Conservation (phyloP, 768 basidiomycete genomes). For the Lactarius trivialis region DNA sequence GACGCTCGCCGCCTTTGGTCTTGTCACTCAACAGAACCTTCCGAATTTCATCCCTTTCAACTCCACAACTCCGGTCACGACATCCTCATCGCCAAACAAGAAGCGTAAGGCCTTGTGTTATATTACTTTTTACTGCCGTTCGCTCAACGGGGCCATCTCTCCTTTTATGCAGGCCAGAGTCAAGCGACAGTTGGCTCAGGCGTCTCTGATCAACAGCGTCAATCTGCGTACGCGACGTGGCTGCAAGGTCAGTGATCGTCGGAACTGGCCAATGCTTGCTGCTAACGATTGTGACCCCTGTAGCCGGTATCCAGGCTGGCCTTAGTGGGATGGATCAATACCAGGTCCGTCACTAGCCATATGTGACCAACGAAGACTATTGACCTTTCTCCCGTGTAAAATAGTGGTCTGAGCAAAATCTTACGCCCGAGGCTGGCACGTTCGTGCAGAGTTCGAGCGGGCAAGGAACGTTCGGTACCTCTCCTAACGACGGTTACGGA, state of each 20-base stretch:
- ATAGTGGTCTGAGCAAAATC: conserved; percentile 15
- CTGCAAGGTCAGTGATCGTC: conserved; percentile 6
- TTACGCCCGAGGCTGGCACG: conserved; percentile 6
- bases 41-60: conserved; percentile 31
- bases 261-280: not conserved
- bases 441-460: conserved; percentile 5
- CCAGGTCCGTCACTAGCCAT: conserved; percentile 8
- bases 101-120: conserved; percentile 7
- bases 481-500: conserved; percentile 23
- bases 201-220: conserved; percentile 4
- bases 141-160: not conserved
- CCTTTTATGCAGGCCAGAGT: conserved; percentile 12
- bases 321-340: conserved; percentile 13
- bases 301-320: conserved; percentile 8
- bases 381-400: not conserved
- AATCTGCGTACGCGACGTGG: conserved; percentile 12
- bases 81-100: not conserved
- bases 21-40: conserved; percentile 29
- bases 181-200: not conserved
- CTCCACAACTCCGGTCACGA: conserved; percentile 8
- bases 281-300: not conserved
- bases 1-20: conserved; percentile 28
- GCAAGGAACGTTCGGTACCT: conserved; percentile 4
- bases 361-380: not conserved
- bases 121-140: not conserved